Conservation (phyloP, 805 yeast genomes). For the Spathaspora boniae region DNA sequence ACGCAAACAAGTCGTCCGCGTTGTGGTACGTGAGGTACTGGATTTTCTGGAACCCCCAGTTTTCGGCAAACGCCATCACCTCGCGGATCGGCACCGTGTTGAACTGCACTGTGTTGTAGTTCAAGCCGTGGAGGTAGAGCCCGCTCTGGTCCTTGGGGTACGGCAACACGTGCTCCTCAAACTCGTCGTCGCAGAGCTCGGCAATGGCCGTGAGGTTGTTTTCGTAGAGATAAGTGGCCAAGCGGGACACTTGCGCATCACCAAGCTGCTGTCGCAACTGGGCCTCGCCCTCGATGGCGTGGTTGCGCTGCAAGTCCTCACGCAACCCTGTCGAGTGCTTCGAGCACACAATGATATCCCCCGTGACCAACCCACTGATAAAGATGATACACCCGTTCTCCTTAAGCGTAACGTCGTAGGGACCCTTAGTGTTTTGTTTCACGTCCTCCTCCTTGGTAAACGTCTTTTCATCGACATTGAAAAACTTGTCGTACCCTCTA, state of each 20-base stretch:
- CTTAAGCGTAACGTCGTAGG: slow-evolving; percentile 76
- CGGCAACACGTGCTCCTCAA: slow-evolving; percentile 89
- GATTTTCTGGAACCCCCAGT: slow-evolving; percentile 69
- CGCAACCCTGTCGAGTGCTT: slow-evolving; percentile 82
- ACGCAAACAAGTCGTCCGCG: slow-evolving; percentile 41
- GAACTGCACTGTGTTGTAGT: slow-evolving; percentile 62
- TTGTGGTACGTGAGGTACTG: slow-evolving; percentile 41
- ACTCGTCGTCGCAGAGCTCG: slow-evolving; percentile 86
- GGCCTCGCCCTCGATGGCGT: slow-evolving; percentile 68
- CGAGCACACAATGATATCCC: slow-evolving; percentile 80
- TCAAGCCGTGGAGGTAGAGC: slow-evolving; percentile 85
- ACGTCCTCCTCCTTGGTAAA: slow-evolving; percentile 50
- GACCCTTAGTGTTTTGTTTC: slow-evolving; percentile 54
- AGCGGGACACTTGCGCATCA: slow-evolving; percentile 34
- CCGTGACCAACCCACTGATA: slow-evolving; percentile 72
- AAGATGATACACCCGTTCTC: slow-evolving; percentile 94
- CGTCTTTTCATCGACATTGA: slow-evolving; percentile 67
- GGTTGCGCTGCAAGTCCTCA: slow-evolving; percentile 54
- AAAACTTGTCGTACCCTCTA: slow-evolving; percentile 94
- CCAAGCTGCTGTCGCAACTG: slow-evolving; percentile 55
- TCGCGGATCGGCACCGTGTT: slow-evolving; percentile 57
- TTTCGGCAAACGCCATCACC: slow-evolving; percentile 57
- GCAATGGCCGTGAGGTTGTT: slow-evolving; percentile 78
- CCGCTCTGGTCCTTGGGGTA: slow-evolving; percentile 71
- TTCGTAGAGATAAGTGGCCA: slow-evolving; percentile 54